These are phyloP conservation scores for Volutella citrinella DNA, from an alignment of 2,329 filamentous ascomycete genomes.

Conservation along the genomic window DNA sequence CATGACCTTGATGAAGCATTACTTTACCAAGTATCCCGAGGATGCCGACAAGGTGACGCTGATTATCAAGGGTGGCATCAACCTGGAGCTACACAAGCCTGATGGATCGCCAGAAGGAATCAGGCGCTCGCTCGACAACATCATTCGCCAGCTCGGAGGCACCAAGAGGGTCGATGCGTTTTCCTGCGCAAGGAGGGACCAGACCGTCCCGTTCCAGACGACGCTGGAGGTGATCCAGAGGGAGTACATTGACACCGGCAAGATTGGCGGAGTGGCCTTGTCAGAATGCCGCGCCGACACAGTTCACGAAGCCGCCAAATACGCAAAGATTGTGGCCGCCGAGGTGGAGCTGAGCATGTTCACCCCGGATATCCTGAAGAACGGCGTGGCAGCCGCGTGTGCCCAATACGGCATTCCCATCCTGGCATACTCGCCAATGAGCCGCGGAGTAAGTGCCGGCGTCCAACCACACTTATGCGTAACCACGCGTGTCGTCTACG, in stretches of 20 bases:
- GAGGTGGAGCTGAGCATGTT: conserved; percentile 55
- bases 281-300: conserved; percentile 50
- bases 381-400: conserved; percentile 53
- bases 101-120: conserved; percentile 54
- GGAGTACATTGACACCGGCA: conserved; percentile 50
- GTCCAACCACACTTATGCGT: neutral
- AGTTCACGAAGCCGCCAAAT: conserved; percentile 44
- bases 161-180: conserved; percentile 61
- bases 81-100: conserved; percentile 33
- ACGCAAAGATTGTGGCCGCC: conserved; percentile 43
- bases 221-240: conserved; percentile 41
- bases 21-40: conserved; percentile 62
- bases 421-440: conserved; percentile 70
- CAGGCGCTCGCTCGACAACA: conserved; percentile 56
- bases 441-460: conserved; percentile 43
- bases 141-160: conserved; percentile 48
- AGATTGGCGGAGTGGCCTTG: conserved; percentile 49
- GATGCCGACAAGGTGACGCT: conserved; percentile 61
- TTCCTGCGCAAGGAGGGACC: conserved; percentile 56
- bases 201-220: conserved; percentile 40
- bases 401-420: conserved; percentile 65
- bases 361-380: conserved; percentile 44
- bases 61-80: conserved; percentile 57
- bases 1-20: conserved; percentile 58
- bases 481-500: too few relatives aligned